phyloP scores from a whole-genome alignment of 2,329 filamentous ascomycete genomes.

The Xylariaceae sp. region DNA sequence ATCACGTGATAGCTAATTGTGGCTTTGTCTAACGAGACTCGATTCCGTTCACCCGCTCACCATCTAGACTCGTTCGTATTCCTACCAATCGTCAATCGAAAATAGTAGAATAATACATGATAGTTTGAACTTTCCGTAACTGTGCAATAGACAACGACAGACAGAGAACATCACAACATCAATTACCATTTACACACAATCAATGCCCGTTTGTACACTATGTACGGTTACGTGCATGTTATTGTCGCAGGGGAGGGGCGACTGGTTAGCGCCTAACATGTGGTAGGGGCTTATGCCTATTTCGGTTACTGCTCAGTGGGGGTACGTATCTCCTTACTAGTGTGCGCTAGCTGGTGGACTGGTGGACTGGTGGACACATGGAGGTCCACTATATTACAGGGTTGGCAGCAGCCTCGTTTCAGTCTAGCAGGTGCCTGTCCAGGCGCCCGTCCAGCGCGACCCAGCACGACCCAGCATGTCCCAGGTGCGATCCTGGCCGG shows the following conservation, averaged over 20 bases:
- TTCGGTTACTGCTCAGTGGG: not conserved
- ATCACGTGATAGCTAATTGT: too few species aligned
- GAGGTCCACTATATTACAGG: not conserved
- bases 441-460: not conserved
- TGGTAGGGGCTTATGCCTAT: not conserved
- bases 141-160: too few species aligned
- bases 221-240: not conserved
- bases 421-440: not conserved
- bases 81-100: too few species aligned
- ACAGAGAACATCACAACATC: too few species aligned
- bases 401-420: not conserved
- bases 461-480: not conserved
- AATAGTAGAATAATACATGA: too few species aligned
- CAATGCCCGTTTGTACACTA: not conserved
- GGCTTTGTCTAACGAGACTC: too few species aligned
- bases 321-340: not conserved
- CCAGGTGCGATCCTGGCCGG: conserved; percentile 15
- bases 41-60: too few species aligned
- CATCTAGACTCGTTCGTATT: too few species aligned
- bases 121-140: too few species aligned
- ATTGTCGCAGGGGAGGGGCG: not conserved
- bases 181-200: too few species aligned
- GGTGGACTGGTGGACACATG: not conserved
- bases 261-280: not conserved
- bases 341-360: not conserved